A percentile compares a stretch with the other conserved stretches of the same genome.
Evolutionary conservation across 1,284 basidiomycete genomes (phyloP).

Genomic region (Trichosporon ovoides): DNA sequence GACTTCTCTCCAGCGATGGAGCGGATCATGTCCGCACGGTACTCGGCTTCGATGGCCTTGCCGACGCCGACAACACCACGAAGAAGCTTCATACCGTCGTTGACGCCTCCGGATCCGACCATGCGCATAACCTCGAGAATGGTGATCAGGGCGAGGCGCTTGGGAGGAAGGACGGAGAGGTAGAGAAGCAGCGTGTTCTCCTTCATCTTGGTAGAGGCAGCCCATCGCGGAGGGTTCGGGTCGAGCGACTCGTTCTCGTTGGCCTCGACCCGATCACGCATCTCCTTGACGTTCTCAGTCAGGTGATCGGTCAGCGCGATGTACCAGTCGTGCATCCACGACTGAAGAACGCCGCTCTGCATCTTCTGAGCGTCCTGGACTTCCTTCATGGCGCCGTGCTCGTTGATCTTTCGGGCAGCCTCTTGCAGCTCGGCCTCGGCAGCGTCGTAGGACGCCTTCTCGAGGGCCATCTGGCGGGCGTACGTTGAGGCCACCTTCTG

Average conservation of each 20-base stretch:
- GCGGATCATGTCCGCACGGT: slow-evolving; percentile 75
- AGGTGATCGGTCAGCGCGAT: slow-evolving; percentile 58
- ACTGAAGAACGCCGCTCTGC: slow-evolving; percentile 57
- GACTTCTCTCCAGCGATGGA: slow-evolving; percentile 50
- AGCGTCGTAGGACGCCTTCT: slow-evolving; percentile 79
- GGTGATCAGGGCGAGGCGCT: slow-evolving; percentile 79
- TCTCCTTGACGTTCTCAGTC: slow-evolving; percentile 55
- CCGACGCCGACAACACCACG: slow-evolving; percentile 78
- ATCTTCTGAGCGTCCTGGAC: slow-evolving; percentile 26
- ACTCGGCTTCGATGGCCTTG: slow-evolving; percentile 78
- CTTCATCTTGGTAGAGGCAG: slow-evolving; percentile 23
- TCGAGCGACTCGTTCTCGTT: slow-evolving; percentile 13
- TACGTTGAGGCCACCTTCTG: slow-evolving; percentile 57
- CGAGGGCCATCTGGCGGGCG: slow-evolving; percentile 74
- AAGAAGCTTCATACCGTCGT: slow-evolving; percentile 85
- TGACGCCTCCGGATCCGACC: slow-evolving; percentile 69
- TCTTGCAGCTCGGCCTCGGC: slow-evolving; percentile 67
- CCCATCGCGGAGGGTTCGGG: slow-evolving; percentile 14
- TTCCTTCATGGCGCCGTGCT: slow-evolving; percentile 55
- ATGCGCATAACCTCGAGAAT: slow-evolving; percentile 87
- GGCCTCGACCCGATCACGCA: slow-evolving; percentile 51
- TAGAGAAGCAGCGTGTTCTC: slow-evolving; percentile 52
- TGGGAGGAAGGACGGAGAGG: slow-evolving; percentile 66
- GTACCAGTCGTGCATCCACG: slow-evolving; percentile 87
- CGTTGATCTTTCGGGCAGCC: slow-evolving; percentile 59